These are phyloP conservation scores for Dothistroma septosporum DNA, from an alignment of 2,329 filamentous ascomycete genomes.

Conservation along the genomic window DNA sequence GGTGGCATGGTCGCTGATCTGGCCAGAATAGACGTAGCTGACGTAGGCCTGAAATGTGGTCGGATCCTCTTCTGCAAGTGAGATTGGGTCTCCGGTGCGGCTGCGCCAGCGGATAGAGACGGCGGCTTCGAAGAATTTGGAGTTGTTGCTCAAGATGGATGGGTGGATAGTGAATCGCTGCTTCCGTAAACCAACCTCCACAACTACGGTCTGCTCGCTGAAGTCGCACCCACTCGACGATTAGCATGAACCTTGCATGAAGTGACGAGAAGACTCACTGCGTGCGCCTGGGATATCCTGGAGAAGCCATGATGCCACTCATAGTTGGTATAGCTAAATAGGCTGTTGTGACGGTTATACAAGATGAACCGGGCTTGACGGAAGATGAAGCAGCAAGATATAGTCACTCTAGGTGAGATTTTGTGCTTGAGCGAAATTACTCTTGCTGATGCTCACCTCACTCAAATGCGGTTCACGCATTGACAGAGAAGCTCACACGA, in stretches of 20 bases:
- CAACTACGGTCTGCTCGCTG: background rate
- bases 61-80: constrained; percentile 1
- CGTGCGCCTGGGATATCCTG: no score
- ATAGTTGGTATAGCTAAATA: no score
- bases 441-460: no score
- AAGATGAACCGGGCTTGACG: no score
- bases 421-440: no score
- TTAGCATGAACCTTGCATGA: background rate
- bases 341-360: no score
- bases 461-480: no score
- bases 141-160: constrained; percentile 6
- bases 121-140: constrained; percentile 7
- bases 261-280: no score
- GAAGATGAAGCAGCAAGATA: no score
- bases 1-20: background rate
- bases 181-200: background rate
- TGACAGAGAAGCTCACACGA: no score
- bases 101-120: background rate
- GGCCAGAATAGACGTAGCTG: background rate
- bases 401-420: no score
- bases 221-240: background rate
- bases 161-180: constrained; percentile 5
- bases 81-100: background rate
- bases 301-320: no score
- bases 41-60: constrained; percentile 9